Percentiles rank a stretch among this genome's conserved stretches.
Conservation (phyloP, 2,329 filamentous ascomycete genomes). For the Aspergillus vadensis region DNA sequence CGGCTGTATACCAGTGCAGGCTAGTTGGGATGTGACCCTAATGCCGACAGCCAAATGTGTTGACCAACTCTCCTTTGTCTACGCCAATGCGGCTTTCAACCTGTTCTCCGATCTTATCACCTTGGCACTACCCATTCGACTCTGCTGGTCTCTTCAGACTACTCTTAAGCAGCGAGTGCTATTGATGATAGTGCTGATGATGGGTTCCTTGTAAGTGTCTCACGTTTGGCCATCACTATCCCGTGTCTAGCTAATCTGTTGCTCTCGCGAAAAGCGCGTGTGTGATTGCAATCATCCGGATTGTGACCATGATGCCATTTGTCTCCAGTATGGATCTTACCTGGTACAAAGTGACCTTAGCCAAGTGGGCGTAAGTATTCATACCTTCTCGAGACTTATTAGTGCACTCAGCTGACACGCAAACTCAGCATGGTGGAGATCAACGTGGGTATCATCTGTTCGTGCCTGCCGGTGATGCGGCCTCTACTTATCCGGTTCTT, state of each 20-base stretch:
- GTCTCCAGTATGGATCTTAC: constrained; percentile 18
- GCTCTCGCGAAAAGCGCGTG: constrained; percentile 8
- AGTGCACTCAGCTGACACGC: not conserved
- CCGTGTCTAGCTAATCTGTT: not conserved
- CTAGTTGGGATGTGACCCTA: constrained; percentile 19
- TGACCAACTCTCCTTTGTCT: constrained; percentile 16
- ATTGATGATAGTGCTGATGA: constrained; percentile 13
- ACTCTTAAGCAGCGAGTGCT: constrained; percentile 10
- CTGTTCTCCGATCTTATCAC: constrained; percentile 18
- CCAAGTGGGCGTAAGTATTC: constrained; percentile 19
- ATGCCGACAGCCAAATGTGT: constrained; percentile 16
- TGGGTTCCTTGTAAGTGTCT: constrained; percentile 18
- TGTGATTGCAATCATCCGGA: constrained; percentile 17
- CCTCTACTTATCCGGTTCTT: constrained; percentile 11
- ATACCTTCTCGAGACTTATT: too few species aligned
- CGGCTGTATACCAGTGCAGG: constrained; percentile 16
- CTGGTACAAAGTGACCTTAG: constrained; percentile 18
- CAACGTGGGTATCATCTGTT: constrained; percentile 21
- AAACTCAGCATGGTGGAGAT: constrained; percentile 19
- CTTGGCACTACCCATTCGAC: constrained; percentile 13
- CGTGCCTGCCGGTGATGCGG: constrained; percentile 17
- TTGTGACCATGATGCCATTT: constrained; percentile 20
- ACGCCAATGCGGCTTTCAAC: constrained; percentile 19
- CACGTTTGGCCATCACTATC: too few species aligned
- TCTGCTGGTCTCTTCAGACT: constrained; percentile 18